Evolutionary conservation across 2,329 filamentous ascomycete genomes (phyloP), one percentile per base, ranked within the genome.

Genomic region (Xylariales sp.): DNA sequence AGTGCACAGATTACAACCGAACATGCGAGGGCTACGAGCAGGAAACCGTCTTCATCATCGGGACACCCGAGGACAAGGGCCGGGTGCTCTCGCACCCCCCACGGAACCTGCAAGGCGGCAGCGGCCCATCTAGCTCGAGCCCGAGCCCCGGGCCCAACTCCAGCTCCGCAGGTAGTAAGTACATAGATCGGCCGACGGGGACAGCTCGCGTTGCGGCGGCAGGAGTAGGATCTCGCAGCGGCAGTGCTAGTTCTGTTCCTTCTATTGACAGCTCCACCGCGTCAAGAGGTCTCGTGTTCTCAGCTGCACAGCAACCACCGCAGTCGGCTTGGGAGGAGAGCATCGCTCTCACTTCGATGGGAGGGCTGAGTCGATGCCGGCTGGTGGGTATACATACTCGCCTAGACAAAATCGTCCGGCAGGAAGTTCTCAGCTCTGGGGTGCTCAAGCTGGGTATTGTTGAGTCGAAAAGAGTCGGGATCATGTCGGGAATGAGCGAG

Each of bases 11-110:
- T 48, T 74, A 70, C 48, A 74, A 76, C 16, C 65, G 76, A 30
- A 56, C 69, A 40, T 84, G 80, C 49, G 71, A 70, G 32, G 80
- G 80, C 27, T 85, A 84, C 55, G 71, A 80, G 51, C 66, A 74
- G 27, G 72, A 81, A 51, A 72, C 72, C 13, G 71, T 82, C 40
- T 84, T 84, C 57, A 80, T 84, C 53, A 72, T 76, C 27, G 74
- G 74, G n/a, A 79, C 75, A 3, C 63, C 62, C 25, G 62, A 75
- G 41, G 69, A 68, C 42, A 70, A 66, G 41, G 75, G 75, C 10
- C 67, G 75, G 21, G 76, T 76, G 37, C 74, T 74, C 29, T 77
- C 73, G 2, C 75, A 78, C 41, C 75, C 75, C 4, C 68, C 66
- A 5, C 61, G 69, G 6, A 70, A 67, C 41, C 61, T 69, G 37